Conservation (phyloP, 306 rosid genomes). For the Cucurbita ficifolia region DNA sequence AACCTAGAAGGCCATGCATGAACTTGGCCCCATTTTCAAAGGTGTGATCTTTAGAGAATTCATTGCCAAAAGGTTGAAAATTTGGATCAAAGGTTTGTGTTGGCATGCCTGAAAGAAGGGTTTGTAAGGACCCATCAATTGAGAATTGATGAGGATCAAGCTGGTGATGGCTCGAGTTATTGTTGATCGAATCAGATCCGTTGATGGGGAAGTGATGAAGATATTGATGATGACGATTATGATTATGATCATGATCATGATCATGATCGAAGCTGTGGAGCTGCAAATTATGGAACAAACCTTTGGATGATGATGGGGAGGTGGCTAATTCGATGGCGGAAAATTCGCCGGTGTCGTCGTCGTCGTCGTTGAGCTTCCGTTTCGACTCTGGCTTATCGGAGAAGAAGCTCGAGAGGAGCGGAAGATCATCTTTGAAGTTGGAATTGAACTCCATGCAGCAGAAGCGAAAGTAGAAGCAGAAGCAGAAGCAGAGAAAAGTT, state of each 20-base stretch:
- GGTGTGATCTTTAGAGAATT: not conserved
- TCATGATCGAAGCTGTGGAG: not conserved
- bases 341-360: not conserved
- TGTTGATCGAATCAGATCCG: constrained; percentile 1
- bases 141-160: not conserved
- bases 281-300: constrained; percentile 7
- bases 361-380: not conserved
- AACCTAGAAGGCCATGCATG: constrained; percentile 15
- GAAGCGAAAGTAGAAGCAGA: too few relatives aligned
- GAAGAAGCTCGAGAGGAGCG: constrained; percentile 8
- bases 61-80: constrained; percentile 3
- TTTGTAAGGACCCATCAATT: constrained; percentile 10
- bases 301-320: constrained; percentile 4
- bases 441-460: constrained; percentile 8
- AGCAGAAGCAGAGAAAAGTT: not conserved
- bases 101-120: constrained; percentile 12
- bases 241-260: not conserved
- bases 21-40: constrained; percentile 4
- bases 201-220: constrained; percentile 1
- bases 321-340: not conserved
- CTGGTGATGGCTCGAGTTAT: not conserved
- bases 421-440: constrained; percentile 4
- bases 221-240: not conserved
- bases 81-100: not conserved
- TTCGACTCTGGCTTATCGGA: constrained; percentile 14